Percentiles rank a stretch among this genome's conserved stretches.
phyloP scores from a whole-genome alignment of 1,284 basidiomycete genomes.

The Cryptococcus amylolentus region DNA sequence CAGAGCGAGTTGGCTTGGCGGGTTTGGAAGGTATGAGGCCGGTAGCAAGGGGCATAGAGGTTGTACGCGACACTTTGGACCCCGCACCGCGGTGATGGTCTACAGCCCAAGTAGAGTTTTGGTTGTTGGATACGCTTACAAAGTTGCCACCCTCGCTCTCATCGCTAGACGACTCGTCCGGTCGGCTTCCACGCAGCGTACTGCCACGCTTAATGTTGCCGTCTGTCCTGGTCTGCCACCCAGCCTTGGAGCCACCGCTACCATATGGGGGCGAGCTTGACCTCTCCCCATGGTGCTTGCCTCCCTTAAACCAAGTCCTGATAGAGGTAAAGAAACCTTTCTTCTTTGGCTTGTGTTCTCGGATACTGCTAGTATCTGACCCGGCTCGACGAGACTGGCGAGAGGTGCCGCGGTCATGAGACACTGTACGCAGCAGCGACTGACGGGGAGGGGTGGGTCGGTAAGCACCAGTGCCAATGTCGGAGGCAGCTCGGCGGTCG shows the following conservation, averaged over 20 bases:
- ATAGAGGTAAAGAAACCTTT: slow-evolving; percentile 46
- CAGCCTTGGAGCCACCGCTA: slow-evolving; percentile 17
- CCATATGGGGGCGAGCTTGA: slow-evolving; percentile 39
- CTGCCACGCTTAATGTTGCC: slow-evolving; percentile 37
- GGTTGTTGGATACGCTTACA: slow-evolving; percentile 43
- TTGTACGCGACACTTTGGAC: slow-evolving; percentile 24
- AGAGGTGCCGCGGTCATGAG: slow-evolving; percentile 22
- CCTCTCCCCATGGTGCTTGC: slow-evolving; percentile 21
- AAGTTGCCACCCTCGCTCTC: slow-evolving; percentile 41
- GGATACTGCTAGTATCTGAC: slow-evolving; percentile 37
- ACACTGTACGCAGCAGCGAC: slow-evolving; percentile 39
- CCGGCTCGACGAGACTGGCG: slow-evolving; percentile 8
- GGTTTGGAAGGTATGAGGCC: slow-evolving; percentile 38
- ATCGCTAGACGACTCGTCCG: slow-evolving; percentile 34
- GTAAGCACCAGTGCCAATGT: slow-evolving; percentile 39
- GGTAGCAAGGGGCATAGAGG: slow-evolving; percentile 29
- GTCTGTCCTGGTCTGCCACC: slow-evolving; percentile 47
- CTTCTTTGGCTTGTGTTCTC: slow-evolving; percentile 33
- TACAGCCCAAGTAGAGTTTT: slow-evolving; percentile 38
- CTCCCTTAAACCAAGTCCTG: slow-evolving; percentile 41
- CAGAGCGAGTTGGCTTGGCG: slow-evolving; percentile 22
- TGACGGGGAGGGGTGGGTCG: slow-evolving; percentile 23
- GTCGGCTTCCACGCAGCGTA: slow-evolving; percentile 20
- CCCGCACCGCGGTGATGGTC: slow-evolving; percentile 13
- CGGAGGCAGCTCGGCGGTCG: slow-evolving; percentile 36